Evolutionary conservation across 1,139 yeast species (phyloP).

Genomic region (Magnusiomyces suaveolens): DNA sequence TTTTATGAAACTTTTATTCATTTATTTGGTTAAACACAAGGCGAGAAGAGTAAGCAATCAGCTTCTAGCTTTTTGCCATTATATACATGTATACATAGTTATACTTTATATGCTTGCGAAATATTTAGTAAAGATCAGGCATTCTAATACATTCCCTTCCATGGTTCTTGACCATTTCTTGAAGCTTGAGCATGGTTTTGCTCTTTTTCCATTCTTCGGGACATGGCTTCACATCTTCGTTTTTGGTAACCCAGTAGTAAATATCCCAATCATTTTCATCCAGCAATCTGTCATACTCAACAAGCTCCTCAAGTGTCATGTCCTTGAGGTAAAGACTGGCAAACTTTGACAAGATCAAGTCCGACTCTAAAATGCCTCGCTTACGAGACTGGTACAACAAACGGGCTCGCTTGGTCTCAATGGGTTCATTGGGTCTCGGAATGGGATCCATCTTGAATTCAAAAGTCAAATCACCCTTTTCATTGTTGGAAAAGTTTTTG

Average conservation of each 20-base stretch:
- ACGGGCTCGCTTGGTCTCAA: conserved; percentile 73
- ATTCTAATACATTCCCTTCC: conserved; percentile 69
- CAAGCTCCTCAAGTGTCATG: conserved; percentile 58
- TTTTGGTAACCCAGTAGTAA: conserved; percentile 92
- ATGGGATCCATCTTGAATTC: conserved; percentile 56
- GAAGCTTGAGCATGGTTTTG: conserved; percentile 52
- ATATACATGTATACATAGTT: no score
- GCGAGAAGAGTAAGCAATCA: no score
- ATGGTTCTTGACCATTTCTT: conserved; percentile 64
- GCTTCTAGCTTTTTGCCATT: no score
- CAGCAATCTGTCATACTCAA: conserved; percentile 74
- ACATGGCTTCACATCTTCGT: conserved; percentile 68
- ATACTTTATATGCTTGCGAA: no score
- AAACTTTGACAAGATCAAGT: conserved; percentile 71
- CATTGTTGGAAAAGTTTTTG: not conserved
- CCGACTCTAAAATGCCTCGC: conserved; percentile 92
- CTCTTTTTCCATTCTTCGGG: conserved; percentile 79
- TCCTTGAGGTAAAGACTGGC: conserved; percentile 60
- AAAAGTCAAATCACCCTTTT: conserved; percentile 11
- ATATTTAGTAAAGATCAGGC: conserved; percentile 54
- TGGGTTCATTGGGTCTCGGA: conserved; percentile 62
- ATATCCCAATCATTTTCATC: conserved; percentile 98
- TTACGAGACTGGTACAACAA: conserved; percentile 85
- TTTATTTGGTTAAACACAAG: no score
- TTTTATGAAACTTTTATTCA: no score